Evolutionary conservation across 139 green algal genomes (phyloP).

Genomic region (Micractinium sp.): DNA sequence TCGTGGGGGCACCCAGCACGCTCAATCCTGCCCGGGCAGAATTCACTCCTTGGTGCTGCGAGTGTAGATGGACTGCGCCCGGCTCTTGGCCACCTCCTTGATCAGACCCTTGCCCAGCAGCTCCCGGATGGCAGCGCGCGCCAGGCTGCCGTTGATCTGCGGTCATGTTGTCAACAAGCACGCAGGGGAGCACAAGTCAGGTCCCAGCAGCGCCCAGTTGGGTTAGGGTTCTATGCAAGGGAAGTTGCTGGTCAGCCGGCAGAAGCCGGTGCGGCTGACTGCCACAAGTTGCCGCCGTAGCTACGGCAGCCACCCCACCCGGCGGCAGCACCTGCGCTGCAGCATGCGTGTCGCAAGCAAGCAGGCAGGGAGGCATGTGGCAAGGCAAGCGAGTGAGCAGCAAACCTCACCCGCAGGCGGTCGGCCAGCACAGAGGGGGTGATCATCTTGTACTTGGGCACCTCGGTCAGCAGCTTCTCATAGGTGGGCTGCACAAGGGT

Average conservation of each 20-base stretch:
- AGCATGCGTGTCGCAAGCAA: background rate
- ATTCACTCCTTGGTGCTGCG: constrained; percentile 66
- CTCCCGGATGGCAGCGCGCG: constrained; percentile 90
- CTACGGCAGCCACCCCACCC: too few relatives aligned
- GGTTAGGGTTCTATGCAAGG: too few relatives aligned
- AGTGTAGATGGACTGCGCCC: constrained; percentile 94
- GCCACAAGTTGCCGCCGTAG: too few relatives aligned
- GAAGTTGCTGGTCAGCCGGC: too few relatives aligned
- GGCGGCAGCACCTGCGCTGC: too few relatives aligned
- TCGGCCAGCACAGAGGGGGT: constrained; percentile 93
- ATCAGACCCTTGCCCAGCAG: constrained; percentile 90
- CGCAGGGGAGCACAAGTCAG: background rate
- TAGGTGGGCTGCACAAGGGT: constrained; percentile 80
- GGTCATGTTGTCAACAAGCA: background rate
- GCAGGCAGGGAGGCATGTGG: background rate
- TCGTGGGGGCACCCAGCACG: too few relatives aligned
- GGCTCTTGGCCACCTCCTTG: constrained; percentile 82
- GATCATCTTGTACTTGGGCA: constrained; percentile 99
- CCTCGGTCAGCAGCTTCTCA: constrained; percentile 96
- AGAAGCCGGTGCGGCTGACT: too few relatives aligned
- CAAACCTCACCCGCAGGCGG: constrained; percentile 67
- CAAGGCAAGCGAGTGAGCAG: background rate
- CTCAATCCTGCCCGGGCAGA: too few relatives aligned
- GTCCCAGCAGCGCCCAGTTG: background rate
- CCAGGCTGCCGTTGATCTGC: constrained; percentile 90